Evolutionary conservation across 768 basidiomycete genomes (phyloP).

Genomic region (Tylopilus subfusipes): DNA sequence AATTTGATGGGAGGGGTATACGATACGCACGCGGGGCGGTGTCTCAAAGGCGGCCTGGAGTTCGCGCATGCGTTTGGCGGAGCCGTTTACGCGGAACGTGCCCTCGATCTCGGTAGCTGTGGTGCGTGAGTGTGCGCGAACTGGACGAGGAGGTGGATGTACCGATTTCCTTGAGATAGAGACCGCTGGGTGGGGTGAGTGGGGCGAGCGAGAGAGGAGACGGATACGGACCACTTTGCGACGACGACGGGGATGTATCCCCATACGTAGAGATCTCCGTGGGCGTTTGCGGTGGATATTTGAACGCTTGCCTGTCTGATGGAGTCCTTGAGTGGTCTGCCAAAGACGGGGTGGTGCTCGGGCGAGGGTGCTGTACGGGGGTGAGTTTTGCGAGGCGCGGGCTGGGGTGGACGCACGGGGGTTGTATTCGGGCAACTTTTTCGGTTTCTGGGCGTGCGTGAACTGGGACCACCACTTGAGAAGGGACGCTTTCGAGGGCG

Average conservation of each 20-base stretch:
- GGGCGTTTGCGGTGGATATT: conserved; percentile 83
- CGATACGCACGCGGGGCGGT: conserved; percentile 70
- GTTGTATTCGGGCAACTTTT: conserved; percentile 48
- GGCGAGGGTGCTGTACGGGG: conserved; percentile 23
- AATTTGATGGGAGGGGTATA: neutral
- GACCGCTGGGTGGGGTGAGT: conserved; percentile 51
- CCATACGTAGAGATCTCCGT: conserved; percentile 85
- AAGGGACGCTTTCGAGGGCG: conserved; percentile 52
- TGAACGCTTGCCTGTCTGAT: conserved; percentile 87
- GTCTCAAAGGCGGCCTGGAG: conserved; percentile 88
- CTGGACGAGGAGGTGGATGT: conserved; percentile 10
- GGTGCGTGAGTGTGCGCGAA: neutral
- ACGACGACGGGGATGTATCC: conserved; percentile 96
- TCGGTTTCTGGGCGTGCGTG: conserved; percentile 57
- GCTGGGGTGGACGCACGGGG: conserved; percentile 34
- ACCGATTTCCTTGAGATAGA: conserved; percentile 95
- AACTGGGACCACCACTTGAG: conserved; percentile 86
- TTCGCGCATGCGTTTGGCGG: conserved; percentile 91
- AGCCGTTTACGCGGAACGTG: conserved; percentile 95
- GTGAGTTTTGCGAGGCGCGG: neutral
- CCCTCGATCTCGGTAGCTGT: conserved; percentile 88
- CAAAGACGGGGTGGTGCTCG: conserved; percentile 66
- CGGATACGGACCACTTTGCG: conserved; percentile 80
- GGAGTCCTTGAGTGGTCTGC: conserved; percentile 78
- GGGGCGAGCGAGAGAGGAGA: neutral